These are phyloP conservation scores for Talaromyces sp. DNA, from an alignment of 2,329 filamentous ascomycete genomes.

Conservation along the genomic window DNA sequence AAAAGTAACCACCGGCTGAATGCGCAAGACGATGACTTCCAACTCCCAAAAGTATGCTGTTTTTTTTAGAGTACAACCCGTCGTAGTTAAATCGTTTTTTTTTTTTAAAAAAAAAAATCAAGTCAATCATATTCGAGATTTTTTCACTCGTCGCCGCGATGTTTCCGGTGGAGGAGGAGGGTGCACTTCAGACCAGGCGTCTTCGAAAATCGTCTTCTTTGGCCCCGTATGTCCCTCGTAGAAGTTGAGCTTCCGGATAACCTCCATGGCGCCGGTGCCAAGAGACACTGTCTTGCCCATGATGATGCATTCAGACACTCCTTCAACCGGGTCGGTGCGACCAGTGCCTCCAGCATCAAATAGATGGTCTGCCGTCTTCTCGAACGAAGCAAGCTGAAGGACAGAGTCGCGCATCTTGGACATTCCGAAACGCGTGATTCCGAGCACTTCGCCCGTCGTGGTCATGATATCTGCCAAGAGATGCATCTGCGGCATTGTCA, in stretches of 20 bases:
- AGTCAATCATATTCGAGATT: background rate
- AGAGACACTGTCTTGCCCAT: slow-evolving; percentile 93
- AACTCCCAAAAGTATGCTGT: background rate
- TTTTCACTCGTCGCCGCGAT: slow-evolving; percentile 1
- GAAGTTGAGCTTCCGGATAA: slow-evolving; percentile 71
- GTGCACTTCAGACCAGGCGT: slow-evolving; percentile 39
- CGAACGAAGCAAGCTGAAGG: slow-evolving; percentile 88
- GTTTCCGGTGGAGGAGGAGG: slow-evolving; percentile 15
- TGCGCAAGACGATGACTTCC: background rate
- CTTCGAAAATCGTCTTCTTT: slow-evolving; percentile 63
- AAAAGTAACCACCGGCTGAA: background rate
- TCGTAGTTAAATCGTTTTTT: background rate
- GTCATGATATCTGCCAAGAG: slow-evolving; percentile 98
- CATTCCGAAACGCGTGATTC: slow-evolving; percentile 92
- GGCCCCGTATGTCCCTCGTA: slow-evolving; percentile 52
- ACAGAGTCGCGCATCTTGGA: slow-evolving; percentile 96
- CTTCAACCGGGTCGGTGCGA: slow-evolving; percentile 87
- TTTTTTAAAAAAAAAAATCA: too few species aligned
- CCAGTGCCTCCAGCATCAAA: slow-evolving; percentile 91
- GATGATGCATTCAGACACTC: slow-evolving; percentile 94
- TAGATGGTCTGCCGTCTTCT: slow-evolving; percentile 95
- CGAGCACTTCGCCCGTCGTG: slow-evolving; percentile 93
- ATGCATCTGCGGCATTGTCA: slow-evolving; percentile 47
- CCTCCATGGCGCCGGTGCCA: slow-evolving; percentile 87
- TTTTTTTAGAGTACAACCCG: background rate